Evolutionary conservation across 495 filamentous ascomycete genomes (phyloP), one percentile per base, ranked within the genome.

Genomic region (Elasticomyces elasticus): DNA sequence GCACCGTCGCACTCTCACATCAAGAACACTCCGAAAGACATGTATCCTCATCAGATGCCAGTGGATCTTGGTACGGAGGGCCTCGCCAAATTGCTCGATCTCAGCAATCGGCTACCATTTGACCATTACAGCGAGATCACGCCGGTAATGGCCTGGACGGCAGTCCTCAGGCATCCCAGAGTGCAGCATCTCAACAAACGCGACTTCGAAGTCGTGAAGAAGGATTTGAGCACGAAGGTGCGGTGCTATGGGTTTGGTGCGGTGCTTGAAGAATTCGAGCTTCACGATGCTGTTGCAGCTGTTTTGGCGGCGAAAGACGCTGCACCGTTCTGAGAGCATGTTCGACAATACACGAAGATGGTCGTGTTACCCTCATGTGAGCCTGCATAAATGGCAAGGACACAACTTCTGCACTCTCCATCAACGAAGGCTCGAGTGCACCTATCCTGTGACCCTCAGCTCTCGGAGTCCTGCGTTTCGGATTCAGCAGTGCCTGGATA

Each of bases 171-270:
- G 43, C 82, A 96, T 67, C 79, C 82, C 55, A 69, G 83, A 44
- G 79, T 90, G 51, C 57, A 55, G 1, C 76, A 82, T 52, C 66
- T 98, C 60, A 78, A 70, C 42, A 64, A 65, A 44, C 77, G 80
- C 41, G 89, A 98, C 59, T 79, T 96, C 64, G 77, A 79, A 64
- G 73, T 74, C 47, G 72, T 97, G 49, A 79, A 82, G 23, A 78
- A 84, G 47, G 84, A 85, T 30, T 72, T 98, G 33, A 74, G 79
- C 57, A 76, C 74, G 24, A 96, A 94, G 67, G 80, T 95, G 51
- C 78, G 89, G 51, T 98, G 92, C 69, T 95, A 97, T 69, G 92
- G 92, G 75, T 90, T 91, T 59, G 86, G 86, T 19, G 85, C 86
- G 20, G 86, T 89, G 20, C 73, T 89, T 62, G 91, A 96, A 62